Conservation (phyloP, 257 asterid species). For the Solanum dulcamara region DNA sequence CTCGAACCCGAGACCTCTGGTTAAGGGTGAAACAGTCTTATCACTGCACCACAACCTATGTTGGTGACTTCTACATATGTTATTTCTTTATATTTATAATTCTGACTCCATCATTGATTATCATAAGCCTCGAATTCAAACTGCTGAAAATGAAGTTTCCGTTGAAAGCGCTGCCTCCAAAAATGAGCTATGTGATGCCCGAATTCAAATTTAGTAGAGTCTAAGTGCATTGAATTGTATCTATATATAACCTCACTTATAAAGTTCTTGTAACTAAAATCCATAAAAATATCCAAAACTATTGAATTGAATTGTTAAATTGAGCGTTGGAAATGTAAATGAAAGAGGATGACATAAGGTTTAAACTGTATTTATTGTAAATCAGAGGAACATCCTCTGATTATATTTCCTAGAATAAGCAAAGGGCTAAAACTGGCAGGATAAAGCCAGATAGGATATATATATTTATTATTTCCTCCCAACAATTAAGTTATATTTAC, state of each 20-base stretch:
- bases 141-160: no score
- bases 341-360: constrained; percentile 7
- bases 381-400: constrained; percentile 47
- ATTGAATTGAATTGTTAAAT: neutral
- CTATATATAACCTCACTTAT: neutral
- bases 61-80: no score
- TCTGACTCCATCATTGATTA: neutral
- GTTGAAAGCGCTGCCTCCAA: neutral
- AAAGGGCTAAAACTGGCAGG: constrained; percentile 39
- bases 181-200: neutral
- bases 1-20: no score
- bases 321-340: constrained; percentile 2
- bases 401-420: constrained; percentile 36
- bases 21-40: no score
- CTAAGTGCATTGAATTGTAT: no score
- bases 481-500: neutral
- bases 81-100: no score
- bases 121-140: no score
- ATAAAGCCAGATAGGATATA: constrained; percentile 52
- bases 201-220: neutral
- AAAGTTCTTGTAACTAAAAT: neutral
- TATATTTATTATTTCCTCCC: constrained; percentile 30
- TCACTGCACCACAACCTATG: no score
- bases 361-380: constrained; percentile 7
- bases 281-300: neutral